Conservation (phyloP, 2,329 filamentous ascomycete species). For the Claviceps monticola region DNA sequence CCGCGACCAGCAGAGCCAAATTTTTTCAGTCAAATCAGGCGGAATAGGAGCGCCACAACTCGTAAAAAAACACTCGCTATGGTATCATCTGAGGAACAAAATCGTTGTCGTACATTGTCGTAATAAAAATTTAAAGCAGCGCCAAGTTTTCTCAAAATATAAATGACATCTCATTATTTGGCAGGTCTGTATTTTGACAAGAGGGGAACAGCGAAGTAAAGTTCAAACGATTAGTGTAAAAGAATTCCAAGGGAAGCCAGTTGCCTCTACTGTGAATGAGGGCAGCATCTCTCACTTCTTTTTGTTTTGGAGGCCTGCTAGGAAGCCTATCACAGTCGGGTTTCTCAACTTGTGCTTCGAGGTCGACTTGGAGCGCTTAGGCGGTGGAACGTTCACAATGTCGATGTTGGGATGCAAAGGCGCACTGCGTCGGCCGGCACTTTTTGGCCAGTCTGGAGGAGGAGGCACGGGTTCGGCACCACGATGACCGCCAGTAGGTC, state of each 20-base stretch:
- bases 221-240: background rate
- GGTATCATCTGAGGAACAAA: conserved; percentile 5
- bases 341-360: conserved; percentile 9
- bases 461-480: conserved; percentile 4
- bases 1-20: background rate
- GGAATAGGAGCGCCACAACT: background rate
- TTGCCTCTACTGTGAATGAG: background rate
- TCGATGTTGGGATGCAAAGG: conserved; percentile 8
- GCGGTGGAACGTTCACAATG: conserved; percentile 9
- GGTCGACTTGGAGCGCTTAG: conserved; percentile 5
- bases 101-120: conserved; percentile 6
- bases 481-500: conserved; percentile 1
- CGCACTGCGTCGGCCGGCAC: background rate
- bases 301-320: conserved; percentile 10
- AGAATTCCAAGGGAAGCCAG: background rate
- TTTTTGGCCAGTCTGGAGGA: conserved; percentile 8
- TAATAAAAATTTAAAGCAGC: background rate
- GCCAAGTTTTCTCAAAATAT: background rate
- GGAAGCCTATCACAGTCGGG: conserved; percentile 9
- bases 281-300: conserved; percentile 10
- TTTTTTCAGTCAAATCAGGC: background rate
- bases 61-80: conserved; percentile 7
- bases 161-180: conserved; percentile 8
- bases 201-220: background rate
- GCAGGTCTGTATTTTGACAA: conserved; percentile 3